A percentile compares a stretch with the other conserved stretches of the same genome.
phyloP scores from a whole-genome alignment of 148 eudicot species.

The Heliamphora exappendiculata region DNA sequence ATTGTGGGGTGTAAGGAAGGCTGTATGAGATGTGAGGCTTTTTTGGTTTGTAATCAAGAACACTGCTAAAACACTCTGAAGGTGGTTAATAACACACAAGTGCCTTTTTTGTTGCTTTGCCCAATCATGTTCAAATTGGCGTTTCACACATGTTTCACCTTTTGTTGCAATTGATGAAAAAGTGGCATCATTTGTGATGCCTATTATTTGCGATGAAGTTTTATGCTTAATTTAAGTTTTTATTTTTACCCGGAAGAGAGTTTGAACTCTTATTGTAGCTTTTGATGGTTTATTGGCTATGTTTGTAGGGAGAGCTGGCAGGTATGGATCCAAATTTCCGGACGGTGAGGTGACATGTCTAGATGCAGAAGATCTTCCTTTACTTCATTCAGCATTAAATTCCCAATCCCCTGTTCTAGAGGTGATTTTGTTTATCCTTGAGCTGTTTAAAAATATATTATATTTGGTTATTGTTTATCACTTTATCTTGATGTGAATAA shows the following conservation, averaged over 20 bases:
- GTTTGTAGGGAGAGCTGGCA: constrained; percentile 91
- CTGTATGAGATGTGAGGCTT: not conserved
- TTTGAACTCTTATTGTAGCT: not conserved
- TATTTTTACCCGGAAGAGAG: not conserved
- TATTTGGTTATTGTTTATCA: not conserved
- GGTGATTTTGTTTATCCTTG: constrained; percentile 30
- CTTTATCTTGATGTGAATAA: not conserved
- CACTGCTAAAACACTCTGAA: not conserved
- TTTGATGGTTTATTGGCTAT: constrained; percentile 11
- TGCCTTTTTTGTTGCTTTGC: not conserved
- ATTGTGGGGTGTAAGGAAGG: not conserved
- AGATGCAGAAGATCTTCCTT: constrained; percentile 57
- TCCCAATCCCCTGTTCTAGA: constrained; percentile 72
- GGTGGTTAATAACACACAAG: not conserved
- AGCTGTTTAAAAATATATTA: not conserved
- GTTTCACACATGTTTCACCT: not conserved
- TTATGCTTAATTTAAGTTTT: not conserved
- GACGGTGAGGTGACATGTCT: constrained; percentile 93
- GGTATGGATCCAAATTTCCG: constrained; percentile 82
- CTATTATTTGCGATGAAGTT: not conserved
- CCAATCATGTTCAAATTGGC: not conserved
- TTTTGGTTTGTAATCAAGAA: not conserved
- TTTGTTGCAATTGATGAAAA: constrained; percentile 1
- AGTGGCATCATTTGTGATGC: not conserved
- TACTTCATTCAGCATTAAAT: constrained; percentile 62